Conservation (phyloP, 129 eudicot genomes). For the Kitagawia praeruptora region DNA sequence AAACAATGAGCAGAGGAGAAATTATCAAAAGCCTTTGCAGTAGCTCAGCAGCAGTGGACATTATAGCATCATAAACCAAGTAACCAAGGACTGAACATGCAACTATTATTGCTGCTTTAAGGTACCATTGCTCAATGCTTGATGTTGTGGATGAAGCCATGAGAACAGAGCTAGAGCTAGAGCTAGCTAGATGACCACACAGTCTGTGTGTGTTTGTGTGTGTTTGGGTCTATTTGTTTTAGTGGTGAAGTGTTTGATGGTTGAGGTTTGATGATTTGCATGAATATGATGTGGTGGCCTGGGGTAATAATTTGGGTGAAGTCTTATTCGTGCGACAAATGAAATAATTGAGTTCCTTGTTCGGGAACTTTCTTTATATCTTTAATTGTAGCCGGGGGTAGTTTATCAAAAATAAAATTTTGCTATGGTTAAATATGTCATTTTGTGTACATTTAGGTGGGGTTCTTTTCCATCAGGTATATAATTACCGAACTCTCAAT, state of each 20-base stretch:
- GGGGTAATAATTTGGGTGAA: neutral
- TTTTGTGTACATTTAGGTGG: neutral
- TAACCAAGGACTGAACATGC: conserved; percentile 12
- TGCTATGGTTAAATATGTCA: neutral
- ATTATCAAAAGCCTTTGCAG: conserved; percentile 24
- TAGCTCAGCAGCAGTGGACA: conserved; percentile 26
- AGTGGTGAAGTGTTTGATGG: neutral
- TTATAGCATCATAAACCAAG: conserved; percentile 23
- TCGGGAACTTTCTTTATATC: conserved; percentile 8
- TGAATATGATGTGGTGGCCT: neutral
- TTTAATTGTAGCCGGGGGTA: neutral
- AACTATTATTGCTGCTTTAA: conserved; percentile 12
- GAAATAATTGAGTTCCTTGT: conserved; percentile 18
- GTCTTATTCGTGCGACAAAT: conserved; percentile 4
- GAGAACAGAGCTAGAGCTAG: neutral
- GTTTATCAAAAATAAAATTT: neutral
- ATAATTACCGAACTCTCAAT: too few species aligned
- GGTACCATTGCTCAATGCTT: conserved; percentile 21
- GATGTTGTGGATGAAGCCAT: conserved; percentile 13
- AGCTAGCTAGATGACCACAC: conserved; percentile 1
- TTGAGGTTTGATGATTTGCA: neutral
- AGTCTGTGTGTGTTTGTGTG: neutral
- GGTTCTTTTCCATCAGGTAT: too few species aligned
- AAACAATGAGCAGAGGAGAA: conserved; percentile 31
- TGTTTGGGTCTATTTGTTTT: neutral